Conservation (phyloP, 179 eudicot genomes). For the Carnegiea gigantea region DNA sequence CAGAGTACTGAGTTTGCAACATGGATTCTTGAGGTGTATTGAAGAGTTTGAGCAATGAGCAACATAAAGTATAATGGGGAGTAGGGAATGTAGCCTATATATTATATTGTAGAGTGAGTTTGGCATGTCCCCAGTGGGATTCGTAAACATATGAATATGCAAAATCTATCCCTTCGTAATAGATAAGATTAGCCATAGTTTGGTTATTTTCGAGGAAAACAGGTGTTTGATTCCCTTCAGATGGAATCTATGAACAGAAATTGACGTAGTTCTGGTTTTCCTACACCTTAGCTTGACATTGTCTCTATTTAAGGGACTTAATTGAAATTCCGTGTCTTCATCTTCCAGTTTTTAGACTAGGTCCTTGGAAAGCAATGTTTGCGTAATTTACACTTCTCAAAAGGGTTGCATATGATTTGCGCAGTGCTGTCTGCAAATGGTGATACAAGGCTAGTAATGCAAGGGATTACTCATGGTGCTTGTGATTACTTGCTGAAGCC, state of each 20-base stretch:
- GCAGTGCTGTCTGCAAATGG: slow-evolving; percentile 88
- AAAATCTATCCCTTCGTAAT: background rate
- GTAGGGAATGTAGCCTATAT: too few relatives aligned
- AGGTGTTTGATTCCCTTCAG: too few relatives aligned
- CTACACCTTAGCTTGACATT: background rate
- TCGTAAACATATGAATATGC: background rate
- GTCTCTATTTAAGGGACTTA: background rate
- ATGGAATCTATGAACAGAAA: background rate
- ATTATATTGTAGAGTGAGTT: too few relatives aligned
- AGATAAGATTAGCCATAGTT: background rate
- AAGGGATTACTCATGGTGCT: slow-evolving; percentile 88
- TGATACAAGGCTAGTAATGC: slow-evolving; percentile 73
- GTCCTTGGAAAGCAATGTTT: too few relatives aligned
- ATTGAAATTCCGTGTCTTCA: background rate
- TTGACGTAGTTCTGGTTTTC: background rate
- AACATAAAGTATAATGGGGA: too few relatives aligned
- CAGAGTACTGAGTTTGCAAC: background rate
- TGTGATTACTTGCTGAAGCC: slow-evolving; percentile 91
- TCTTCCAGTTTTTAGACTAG: background rate
- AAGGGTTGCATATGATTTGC: background rate
- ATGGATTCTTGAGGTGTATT: too few relatives aligned
- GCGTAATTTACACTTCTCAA: background rate
- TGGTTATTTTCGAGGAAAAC: too few relatives aligned
- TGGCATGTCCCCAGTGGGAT: too few relatives aligned
- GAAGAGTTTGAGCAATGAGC: too few relatives aligned